phyloP scores from a whole-genome alignment of 192 early-diverging fungal genomes.

The Lobosporangium transversale region DNA sequence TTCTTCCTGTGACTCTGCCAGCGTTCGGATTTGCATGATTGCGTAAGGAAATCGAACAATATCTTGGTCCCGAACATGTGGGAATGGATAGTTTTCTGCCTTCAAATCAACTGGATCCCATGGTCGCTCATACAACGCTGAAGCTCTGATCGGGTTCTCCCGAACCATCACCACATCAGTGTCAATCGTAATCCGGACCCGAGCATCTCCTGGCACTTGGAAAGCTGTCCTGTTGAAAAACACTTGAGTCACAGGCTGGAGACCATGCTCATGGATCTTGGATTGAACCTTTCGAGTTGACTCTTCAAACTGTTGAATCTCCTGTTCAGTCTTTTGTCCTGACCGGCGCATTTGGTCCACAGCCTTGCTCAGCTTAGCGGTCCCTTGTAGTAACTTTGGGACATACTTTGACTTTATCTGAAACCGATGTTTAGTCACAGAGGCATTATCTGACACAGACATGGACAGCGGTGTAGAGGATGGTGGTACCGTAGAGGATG shows the following conservation, averaged over 20 bases:
- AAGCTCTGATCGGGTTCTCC: conserved; percentile 14
- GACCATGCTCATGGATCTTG: conserved; percentile 24
- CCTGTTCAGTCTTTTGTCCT: conserved; percentile 38
- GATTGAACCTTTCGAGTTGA: conserved; percentile 30
- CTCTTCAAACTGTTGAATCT: conserved; percentile 39
- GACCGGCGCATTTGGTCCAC: conserved; percentile 27
- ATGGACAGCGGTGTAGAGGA: conserved; percentile 4
- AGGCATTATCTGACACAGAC: neutral
- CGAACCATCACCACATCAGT: conserved; percentile 59
- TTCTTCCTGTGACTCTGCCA: conserved; percentile 60
- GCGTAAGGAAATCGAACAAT: conserved; percentile 51
- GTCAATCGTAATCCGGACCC: conserved; percentile 58
- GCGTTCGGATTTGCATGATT: conserved; percentile 44
- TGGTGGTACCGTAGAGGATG: neutral
- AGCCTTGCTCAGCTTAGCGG: conserved; percentile 26
- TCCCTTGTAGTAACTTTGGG: conserved; percentile 35
- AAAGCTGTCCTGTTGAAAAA: conserved; percentile 64
- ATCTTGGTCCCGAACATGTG: conserved; percentile 30
- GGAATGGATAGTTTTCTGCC: conserved; percentile 52
- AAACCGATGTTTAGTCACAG: conserved; percentile 42
- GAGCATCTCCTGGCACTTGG: conserved; percentile 60
- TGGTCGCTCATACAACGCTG: conserved; percentile 15
- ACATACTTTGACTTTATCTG: conserved; percentile 51
- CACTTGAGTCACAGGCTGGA: conserved; percentile 33
- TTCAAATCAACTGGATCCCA: conserved; percentile 65